Conservation (phyloP, 2,329 filamentous ascomycete species). For the Xenosphaeropsis pyriputrescens region DNA sequence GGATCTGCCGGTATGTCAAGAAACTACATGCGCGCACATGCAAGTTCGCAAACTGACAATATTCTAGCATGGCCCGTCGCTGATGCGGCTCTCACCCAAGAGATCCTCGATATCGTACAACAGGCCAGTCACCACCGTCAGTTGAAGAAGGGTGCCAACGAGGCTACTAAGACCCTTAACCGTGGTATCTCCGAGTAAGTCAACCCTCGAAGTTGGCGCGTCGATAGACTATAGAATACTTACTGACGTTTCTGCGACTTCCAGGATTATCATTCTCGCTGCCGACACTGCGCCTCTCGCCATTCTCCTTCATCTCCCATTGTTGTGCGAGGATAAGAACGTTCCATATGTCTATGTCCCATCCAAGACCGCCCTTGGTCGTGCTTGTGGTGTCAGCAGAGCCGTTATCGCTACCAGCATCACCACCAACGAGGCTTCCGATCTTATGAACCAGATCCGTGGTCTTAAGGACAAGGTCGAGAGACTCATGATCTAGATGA, state of each 20-base stretch:
- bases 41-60: slow-evolving; percentile 1
- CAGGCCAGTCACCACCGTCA: slow-evolving; percentile 8
- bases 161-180: slow-evolving; percentile 68
- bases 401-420: slow-evolving; percentile 80
- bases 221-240: no score
- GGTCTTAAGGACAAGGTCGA: slow-evolving; percentile 91
- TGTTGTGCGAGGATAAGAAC: slow-evolving; percentile 75
- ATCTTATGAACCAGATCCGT: slow-evolving; percentile 78
- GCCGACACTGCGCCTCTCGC: slow-evolving; percentile 79
- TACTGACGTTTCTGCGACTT: no score
- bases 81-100: slow-evolving; percentile 60
- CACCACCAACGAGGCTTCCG: slow-evolving; percentile 82
- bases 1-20: slow-evolving; percentile 14
- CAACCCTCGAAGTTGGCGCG: no score
- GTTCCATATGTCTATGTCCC: slow-evolving; percentile 60
- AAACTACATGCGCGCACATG: background rate
- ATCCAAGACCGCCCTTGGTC: slow-evolving; percentile 71
- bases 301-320: slow-evolving; percentile 78
- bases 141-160: slow-evolving; percentile 15
- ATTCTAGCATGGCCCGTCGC: slow-evolving; percentile 52
- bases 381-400: slow-evolving; percentile 79
- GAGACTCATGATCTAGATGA: slow-evolving; percentile 69
- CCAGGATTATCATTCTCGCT: slow-evolving; percentile 62
- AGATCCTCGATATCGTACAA: slow-evolving; percentile 73
- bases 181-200: slow-evolving; percentile 63